Base-by-base conservation (phyloP, 2,329 filamentous ascomycete genomes). In the Aspergillus arachidicola region DNA sequence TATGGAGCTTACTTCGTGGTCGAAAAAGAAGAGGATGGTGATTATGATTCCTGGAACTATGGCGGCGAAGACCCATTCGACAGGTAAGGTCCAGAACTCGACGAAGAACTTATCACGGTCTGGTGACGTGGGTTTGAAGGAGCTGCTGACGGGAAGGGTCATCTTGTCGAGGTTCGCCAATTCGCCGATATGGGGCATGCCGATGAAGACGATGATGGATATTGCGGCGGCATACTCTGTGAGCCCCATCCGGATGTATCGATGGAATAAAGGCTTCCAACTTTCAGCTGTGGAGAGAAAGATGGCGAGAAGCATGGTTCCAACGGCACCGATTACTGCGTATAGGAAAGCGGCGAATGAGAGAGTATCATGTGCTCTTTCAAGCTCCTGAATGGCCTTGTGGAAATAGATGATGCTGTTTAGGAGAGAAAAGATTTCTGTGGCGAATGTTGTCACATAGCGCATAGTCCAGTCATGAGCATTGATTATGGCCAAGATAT, bases 391-490 rank as follows among this genome's bases (percentile, higher is more conserved):
- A 38, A 87, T 82, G 2, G 87, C 87, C 74, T 90, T 90, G 75
- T 89, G 85, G 70, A 90, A 88, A 75, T 90, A 90, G 67, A 90
- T 89, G 62, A 90, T 84, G 68, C 86, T 88, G 75, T 90, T 90
- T 32, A 90, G 78, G 10, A 90, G 80, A 2, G 86, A 87, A 72
- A 90, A 90, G 60, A 90, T 88, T 72, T 90, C 88, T 50, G 85
- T 87, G 64, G 83, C 87, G 73, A 89, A 90, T 23, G 84, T 86
- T 2, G 88, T 90, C 56, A 90, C 88, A 73, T 90, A 90, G 68
- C 85, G 82, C 88, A 90, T 90, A 0, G 87, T 90, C 85, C 87
- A 90, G 74, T 89, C 87, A 70, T 90, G 87, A 4, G 87, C 87
- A 73, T 90, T 90, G 75, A 89, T 85, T 57, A 89, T 84, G 60